Conservation (phyloP, 2,329 filamentous ascomycete species). For the Arthroderma uncinatum region DNA sequence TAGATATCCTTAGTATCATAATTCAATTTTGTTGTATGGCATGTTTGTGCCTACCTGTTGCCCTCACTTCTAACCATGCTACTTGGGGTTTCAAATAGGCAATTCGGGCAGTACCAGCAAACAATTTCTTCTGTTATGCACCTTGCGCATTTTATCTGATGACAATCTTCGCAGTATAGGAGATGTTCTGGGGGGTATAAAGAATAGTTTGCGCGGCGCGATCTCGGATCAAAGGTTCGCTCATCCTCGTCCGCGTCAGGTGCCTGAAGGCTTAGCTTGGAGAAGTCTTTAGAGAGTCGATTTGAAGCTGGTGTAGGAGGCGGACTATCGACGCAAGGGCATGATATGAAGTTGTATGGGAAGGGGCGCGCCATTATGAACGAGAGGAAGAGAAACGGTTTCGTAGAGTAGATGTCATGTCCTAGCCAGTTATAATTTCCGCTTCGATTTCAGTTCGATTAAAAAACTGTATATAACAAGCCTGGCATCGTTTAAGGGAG, state of each 20-base stretch:
- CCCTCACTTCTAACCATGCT: conserved; percentile 87
- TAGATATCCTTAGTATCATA: background rate
- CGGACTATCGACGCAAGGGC: conserved; percentile 16
- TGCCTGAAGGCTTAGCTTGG: conserved; percentile 16
- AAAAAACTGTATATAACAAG: background rate
- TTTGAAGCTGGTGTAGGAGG: conserved; percentile 9
- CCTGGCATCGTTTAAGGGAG: background rate
- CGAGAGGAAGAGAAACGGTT: background rate
- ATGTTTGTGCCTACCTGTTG: conserved; percentile 56
- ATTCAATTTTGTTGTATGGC: background rate
- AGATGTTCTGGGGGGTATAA: conserved; percentile 88
- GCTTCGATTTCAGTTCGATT: background rate
- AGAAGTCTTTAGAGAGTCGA: conserved; percentile 16
- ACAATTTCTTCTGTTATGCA: conserved; percentile 90
- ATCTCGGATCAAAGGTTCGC: conserved; percentile 73
- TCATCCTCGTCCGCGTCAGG: conserved; percentile 56
- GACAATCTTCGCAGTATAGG: conserved; percentile 94
- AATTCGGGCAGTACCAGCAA: conserved; percentile 90
- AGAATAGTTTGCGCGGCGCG: conserved; percentile 76
- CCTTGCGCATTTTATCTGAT: conserved; percentile 84
- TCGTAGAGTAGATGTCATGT: background rate
- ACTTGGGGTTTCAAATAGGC: conserved; percentile 89
- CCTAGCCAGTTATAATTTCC: background rate
- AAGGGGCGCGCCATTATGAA: conserved; percentile 19
- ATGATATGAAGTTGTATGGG: conserved; percentile 18